Evolutionary conservation across 2,329 filamentous ascomycete genomes (phyloP).

Genomic region (Aspergillus hiratsukae): DNA sequence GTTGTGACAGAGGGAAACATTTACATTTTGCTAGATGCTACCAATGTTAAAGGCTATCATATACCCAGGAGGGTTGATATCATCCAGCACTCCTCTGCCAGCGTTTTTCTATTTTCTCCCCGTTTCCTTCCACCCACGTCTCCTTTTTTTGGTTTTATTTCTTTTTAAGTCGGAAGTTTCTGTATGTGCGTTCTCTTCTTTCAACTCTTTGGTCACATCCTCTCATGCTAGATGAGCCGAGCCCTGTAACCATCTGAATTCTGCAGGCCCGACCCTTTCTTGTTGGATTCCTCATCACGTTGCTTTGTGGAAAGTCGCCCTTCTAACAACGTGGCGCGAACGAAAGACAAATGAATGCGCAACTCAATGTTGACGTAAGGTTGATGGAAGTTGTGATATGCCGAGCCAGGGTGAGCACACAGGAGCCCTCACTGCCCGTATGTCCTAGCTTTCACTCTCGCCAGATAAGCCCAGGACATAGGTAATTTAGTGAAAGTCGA

Average conservation of each 20-base stretch:
- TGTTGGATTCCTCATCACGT: background rate
- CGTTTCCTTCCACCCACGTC: slow-evolving; percentile 9
- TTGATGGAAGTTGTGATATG: slow-evolving; percentile 1
- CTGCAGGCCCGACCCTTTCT: background rate
- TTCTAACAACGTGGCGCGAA: background rate
- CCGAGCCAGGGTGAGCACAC: background rate
- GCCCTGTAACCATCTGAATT: background rate
- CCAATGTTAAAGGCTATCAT: slow-evolving; percentile 1
- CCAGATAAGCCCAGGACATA: background rate
- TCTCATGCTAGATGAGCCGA: background rate
- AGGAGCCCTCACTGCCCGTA: background rate
- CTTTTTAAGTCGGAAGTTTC: background rate
- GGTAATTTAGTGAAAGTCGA: background rate
- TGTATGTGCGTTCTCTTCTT: background rate
- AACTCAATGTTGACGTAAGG: background rate
- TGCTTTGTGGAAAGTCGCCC: background rate
- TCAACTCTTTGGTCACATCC: background rate
- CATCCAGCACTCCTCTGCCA: slow-evolving; percentile 23
- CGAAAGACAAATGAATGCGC: background rate
- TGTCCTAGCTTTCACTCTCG: background rate
- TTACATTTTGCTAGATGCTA: slow-evolving; percentile 29
- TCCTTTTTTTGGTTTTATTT: slow-evolving; percentile 9
- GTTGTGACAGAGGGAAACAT: slow-evolving; percentile 18
- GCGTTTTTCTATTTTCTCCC: slow-evolving; percentile 4
- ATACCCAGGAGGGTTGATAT: slow-evolving; percentile 2